phyloP scores from a whole-genome alignment of 805 yeast genomes.

The Yamadazyma philogaea region DNA sequence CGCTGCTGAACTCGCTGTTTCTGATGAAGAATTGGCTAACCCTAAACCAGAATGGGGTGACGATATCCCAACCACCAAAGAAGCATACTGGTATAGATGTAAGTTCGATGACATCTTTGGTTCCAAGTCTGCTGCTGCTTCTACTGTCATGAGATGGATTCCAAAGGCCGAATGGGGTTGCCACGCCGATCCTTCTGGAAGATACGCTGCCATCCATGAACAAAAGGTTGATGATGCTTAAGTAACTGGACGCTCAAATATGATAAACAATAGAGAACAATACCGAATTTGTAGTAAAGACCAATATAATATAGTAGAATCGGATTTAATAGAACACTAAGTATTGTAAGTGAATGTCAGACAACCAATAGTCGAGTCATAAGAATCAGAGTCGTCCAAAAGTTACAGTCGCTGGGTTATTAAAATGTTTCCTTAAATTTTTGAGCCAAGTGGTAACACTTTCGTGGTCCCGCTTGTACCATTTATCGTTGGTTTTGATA shows the following conservation, averaged over 20 bases:
- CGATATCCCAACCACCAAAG: constrained; percentile 95
- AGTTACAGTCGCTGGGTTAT: too few species aligned
- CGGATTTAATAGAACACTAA: too few species aligned
- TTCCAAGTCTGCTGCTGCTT: constrained; percentile 75
- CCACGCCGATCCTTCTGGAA: constrained; percentile 97
- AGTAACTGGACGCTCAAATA: neutral
- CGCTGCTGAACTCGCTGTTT: constrained; percentile 78
- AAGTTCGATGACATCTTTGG: constrained; percentile 89
- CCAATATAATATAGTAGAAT: too few species aligned
- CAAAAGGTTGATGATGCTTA: constrained; percentile 32
- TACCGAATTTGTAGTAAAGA: neutral
- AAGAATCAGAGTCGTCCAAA: too few species aligned
- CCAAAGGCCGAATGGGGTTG: constrained; percentile 99
- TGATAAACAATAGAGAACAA: constrained; percentile 1
- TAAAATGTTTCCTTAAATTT: too few species aligned
- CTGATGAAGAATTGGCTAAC: constrained; percentile 85
- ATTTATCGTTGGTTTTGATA: constrained; percentile 46
- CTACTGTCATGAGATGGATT: constrained; percentile 98
- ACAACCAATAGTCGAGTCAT: too few species aligned
- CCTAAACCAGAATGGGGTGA: constrained; percentile 96
- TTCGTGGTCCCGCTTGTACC: constrained; percentile 47
- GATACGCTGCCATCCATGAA: constrained; percentile 90
- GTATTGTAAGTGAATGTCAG: too few species aligned
- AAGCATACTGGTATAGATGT: constrained; percentile 98
- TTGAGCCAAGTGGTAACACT: constrained; percentile 46